Percentiles rank a stretch among this genome's conserved stretches.
Evolutionary conservation across 805 yeast genomes (phyloP).

Genomic region (Hanseniaspora meyeri): DNA sequence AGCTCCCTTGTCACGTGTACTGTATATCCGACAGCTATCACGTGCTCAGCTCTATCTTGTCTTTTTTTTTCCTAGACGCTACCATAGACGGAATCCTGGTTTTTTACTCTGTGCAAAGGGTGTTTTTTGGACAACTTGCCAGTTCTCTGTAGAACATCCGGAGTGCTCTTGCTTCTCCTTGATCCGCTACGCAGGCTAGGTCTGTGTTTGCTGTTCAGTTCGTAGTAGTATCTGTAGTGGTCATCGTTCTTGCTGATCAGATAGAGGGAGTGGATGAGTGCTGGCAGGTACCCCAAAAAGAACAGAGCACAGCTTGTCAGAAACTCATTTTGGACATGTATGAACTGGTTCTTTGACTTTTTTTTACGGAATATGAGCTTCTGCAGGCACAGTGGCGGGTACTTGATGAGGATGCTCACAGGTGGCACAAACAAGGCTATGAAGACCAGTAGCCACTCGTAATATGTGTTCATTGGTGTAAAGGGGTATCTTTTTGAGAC

Average conservation of each 20-base stretch:
- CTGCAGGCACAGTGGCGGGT: conserved; percentile 1
- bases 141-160: neutral
- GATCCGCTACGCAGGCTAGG: neutral
- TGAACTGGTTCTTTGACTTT: conserved; percentile 8
- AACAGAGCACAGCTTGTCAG: conserved; percentile 50
- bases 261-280: conserved; percentile 56
- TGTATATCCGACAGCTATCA: neutral
- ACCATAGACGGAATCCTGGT: neutral
- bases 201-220: conserved; percentile 9
- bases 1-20: neutral
- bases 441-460: conserved; percentile 49
- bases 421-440: conserved; percentile 63
- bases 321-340: conserved; percentile 18
- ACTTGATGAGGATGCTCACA: conserved; percentile 53
- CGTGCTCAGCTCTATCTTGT: neutral
- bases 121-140: neutral
- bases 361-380: conserved; percentile 15
- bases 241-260: conserved; percentile 39
- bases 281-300: conserved; percentile 56
- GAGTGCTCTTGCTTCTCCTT: neutral
- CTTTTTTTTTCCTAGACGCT: neutral
- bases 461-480: neutral
- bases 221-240: conserved; percentile 26
- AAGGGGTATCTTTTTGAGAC: too few relatives aligned
- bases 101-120: neutral